Percentiles rank a stretch among this genome's conserved stretches.
Evolutionary conservation across 2,329 filamentous ascomycete genomes (phyloP).

Genomic region (Stemphylium vesicarium): DNA sequence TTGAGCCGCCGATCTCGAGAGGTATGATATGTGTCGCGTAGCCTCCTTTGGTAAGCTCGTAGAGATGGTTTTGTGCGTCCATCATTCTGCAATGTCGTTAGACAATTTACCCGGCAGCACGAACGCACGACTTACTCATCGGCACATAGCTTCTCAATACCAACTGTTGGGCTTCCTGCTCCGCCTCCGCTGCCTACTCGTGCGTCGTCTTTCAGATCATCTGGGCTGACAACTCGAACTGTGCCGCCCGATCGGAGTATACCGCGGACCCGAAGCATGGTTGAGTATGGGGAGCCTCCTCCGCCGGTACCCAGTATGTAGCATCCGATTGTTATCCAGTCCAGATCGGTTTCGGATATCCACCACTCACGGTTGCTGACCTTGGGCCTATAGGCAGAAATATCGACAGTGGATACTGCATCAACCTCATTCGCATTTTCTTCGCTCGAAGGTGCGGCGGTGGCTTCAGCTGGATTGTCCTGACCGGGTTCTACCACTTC

Average conservation of each 20-base stretch:
- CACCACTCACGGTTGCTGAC: conserved; percentile 51
- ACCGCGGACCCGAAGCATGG: conserved; percentile 52
- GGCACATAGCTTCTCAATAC: conserved; percentile 52
- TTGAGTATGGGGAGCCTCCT: conserved; percentile 55
- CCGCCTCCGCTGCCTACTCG: conserved; percentile 55
- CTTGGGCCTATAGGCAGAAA: conserved; percentile 50
- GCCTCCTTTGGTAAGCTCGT: conserved; percentile 40
- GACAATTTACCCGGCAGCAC: background rate
- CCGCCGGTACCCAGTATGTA: conserved; percentile 58
- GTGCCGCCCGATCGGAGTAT: conserved; percentile 50
- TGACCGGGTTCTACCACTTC: conserved; percentile 17
- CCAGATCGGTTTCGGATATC: conserved; percentile 54
- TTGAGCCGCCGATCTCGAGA: conserved; percentile 57
- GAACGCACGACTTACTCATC: conserved; percentile 44
- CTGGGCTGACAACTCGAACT: conserved; percentile 51
- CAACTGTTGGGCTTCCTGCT: conserved; percentile 53
- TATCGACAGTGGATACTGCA: conserved; percentile 29
- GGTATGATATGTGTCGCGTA: conserved; percentile 47
- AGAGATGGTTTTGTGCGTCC: conserved; percentile 47
- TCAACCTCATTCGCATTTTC: conserved; percentile 26
- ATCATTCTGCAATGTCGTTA: conserved; percentile 38
- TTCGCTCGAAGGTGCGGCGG: conserved; percentile 23
- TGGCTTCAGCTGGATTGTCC: conserved; percentile 7
- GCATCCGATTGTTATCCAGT: conserved; percentile 56
- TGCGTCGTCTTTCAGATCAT: conserved; percentile 53